A percentile compares a stretch with the other conserved stretches of the same genome.
These are phyloP conservation scores for Prosopis cineraria DNA, from an alignment of 306 rosid species.

Conservation along the genomic window DNA sequence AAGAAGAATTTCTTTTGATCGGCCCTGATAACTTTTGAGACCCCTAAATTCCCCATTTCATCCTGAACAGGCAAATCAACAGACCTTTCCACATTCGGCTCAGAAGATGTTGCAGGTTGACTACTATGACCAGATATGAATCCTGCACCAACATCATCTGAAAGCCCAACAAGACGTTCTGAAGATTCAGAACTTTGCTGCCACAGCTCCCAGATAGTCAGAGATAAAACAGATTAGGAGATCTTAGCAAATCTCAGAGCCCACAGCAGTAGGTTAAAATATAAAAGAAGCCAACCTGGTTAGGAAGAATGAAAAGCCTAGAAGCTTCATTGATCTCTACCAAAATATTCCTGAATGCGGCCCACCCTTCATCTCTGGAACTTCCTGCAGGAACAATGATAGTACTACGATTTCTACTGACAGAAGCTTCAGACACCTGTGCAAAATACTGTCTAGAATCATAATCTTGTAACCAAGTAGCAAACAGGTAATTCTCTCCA, in stretches of 20 bases:
- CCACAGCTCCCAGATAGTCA: slow-evolving; percentile 39
- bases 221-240: slow-evolving; percentile 36
- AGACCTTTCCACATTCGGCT: slow-evolving; percentile 81
- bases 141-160: slow-evolving; percentile 99
- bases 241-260: slow-evolving; percentile 7
- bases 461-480: slow-evolving; percentile 30
- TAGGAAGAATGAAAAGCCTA: slow-evolving; percentile 87
- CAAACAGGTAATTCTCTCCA: background rate
- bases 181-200: slow-evolving; percentile 93
- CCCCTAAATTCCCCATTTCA: slow-evolving; percentile 84
- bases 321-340: slow-evolving; percentile 97
- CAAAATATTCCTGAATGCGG: slow-evolving; percentile 94
- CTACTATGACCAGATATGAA: slow-evolving; percentile 94
- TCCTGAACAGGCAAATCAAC: slow-evolving; percentile 88
- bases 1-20: slow-evolving; percentile 97
- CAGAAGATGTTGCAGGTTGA: slow-evolving; percentile 82
- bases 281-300: slow-evolving; percentile 69
- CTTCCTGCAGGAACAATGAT: slow-evolving; percentile 99
- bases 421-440: slow-evolving; percentile 98
- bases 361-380: slow-evolving; percentile 96
- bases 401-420: slow-evolving; percentile 97
- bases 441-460: slow-evolving; percentile 35
- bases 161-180: slow-evolving; percentile 88
- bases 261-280: slow-evolving; percentile 16
- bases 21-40: slow-evolving; percentile 94